Conservation (phyloP, 441 rosid genomes). For the Erysimum cheiri region DNA sequence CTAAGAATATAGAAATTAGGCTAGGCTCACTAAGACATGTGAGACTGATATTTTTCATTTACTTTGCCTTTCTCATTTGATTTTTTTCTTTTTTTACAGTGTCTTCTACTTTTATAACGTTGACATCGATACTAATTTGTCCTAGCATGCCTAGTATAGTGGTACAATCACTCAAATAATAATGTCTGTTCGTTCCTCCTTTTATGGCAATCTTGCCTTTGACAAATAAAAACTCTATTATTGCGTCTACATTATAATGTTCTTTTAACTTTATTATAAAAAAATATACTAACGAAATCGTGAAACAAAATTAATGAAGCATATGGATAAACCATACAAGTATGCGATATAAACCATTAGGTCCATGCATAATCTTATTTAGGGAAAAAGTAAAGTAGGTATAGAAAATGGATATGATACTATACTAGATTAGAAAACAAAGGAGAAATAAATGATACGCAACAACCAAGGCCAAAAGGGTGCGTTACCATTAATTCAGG, state of each 20-base stretch:
- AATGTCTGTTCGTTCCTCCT: constrained; percentile 30
- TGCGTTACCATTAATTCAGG: constrained; percentile 46
- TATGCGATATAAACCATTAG: background rate
- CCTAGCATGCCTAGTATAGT: constrained; percentile 34
- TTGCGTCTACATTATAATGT: constrained; percentile 40
- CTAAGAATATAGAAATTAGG: background rate
- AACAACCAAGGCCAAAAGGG: constrained; percentile 38
- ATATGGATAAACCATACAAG: background rate
- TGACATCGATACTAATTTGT: background rate
- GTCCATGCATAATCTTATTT: constrained; percentile 14
- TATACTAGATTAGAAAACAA: background rate
- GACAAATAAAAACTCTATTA: constrained; percentile 37
- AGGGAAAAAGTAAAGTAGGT: constrained; percentile 28
- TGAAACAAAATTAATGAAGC: constrained; percentile 1
- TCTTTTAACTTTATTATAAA: background rate
- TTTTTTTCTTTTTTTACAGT: background rate
- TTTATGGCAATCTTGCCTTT: constrained; percentile 23
- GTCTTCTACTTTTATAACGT: background rate
- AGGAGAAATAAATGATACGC: constrained; percentile 40
- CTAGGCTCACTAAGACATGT: background rate
- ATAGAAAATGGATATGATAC: background rate
- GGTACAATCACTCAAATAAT: constrained; percentile 30
- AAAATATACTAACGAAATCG: background rate
- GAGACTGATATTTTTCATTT: background rate
- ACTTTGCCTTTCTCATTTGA: background rate